Evolutionary conservation across 768 basidiomycete species (phyloP).

Genomic region (Jaapia argillacea): DNA sequence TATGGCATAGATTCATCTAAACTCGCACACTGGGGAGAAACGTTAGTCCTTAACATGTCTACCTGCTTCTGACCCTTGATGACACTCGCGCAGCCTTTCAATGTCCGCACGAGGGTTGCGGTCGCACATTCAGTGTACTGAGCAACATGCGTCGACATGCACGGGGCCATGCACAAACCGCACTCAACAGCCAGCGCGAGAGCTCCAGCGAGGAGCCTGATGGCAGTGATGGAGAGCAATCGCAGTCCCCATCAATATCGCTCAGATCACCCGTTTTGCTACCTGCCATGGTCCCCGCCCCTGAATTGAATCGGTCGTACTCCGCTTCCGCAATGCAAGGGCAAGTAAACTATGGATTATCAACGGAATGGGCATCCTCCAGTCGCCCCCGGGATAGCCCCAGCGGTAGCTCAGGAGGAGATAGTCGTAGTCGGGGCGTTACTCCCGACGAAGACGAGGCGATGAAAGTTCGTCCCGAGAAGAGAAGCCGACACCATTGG

Average conservation of each 20-base stretch:
- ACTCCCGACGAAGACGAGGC: constrained; percentile 25
- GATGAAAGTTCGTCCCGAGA: constrained; percentile 20
- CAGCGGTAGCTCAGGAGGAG: constrained; percentile 14
- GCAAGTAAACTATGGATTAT: no score
- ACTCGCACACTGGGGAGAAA: constrained; percentile 80
- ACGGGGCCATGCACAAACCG: no score
- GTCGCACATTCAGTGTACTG: constrained; percentile 76
- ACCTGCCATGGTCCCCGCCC: neutral
- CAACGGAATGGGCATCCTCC: no score
- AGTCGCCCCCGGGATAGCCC: no score
- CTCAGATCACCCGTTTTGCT: neutral
- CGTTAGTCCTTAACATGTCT: constrained; percentile 29
- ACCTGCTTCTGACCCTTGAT: constrained; percentile 7
- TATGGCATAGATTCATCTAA: constrained; percentile 58
- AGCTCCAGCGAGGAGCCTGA: constrained; percentile 29
- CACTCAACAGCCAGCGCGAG: constrained; percentile 22
- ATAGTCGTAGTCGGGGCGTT: constrained; percentile 26
- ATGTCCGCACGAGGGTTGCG: constrained; percentile 67
- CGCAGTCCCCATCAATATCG: neutral
- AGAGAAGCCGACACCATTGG: no score
- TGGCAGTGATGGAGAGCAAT: neutral
- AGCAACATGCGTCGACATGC: constrained; percentile 87
- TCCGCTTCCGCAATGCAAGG: neutral
- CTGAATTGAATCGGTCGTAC: neutral
- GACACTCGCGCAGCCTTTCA: constrained; percentile 44